Base-by-base conservation (phyloP, 495 filamentous ascomycete genomes). In the Podospora conica region DNA sequence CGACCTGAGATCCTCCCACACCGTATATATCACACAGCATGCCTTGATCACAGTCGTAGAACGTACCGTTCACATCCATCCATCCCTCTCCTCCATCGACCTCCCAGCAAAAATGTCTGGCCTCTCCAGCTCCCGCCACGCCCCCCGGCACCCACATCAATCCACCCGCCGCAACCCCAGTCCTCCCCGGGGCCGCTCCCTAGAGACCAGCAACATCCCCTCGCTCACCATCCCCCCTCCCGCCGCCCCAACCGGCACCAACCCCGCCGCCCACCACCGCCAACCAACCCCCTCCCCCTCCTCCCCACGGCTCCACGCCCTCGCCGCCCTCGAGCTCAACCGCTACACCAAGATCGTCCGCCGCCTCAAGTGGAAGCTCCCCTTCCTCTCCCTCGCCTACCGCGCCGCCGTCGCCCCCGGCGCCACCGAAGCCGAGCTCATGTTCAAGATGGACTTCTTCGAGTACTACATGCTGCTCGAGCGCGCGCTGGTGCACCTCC, bases 381-480 rank as follows among this genome's bases (percentile, higher is more conserved):
- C 81, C 5, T 85, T 83, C 70, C 79, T 88, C 54, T 82, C 79
- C 7, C 71, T 78, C 40, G 85, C 78, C 28, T 88, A 87, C 73
- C 71, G 71, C 20, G 69, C 78, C 1, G 84, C 84, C 2, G 80
- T 80, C 3, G 66, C 57, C 56, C 66, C 54, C 66, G 65, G 31
- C 58, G 57, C 69, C 63, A 21, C 69, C 10, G 77, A 85, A 23
- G 78, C 79, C 0, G 83, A 87, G 68, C 80, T 85, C 28, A 88
- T 88, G 81, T 90, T 90, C 77, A 88, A 89, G 71, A 76, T 89
- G 8, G 87, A 90, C 67, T 90, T 89, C 67, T 84, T 87, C 75
- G 87, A 90, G 66, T 90, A 84, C 76, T 89, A 89, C 79, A 84
- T 85, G 65, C 76, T 88, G 0, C 78, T 89, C 20, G 87, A 90